These are phyloP conservation scores for Leersia perrieri DNA, from an alignment of 176 grass and related monocot genomes.

Conservation along the genomic window DNA sequence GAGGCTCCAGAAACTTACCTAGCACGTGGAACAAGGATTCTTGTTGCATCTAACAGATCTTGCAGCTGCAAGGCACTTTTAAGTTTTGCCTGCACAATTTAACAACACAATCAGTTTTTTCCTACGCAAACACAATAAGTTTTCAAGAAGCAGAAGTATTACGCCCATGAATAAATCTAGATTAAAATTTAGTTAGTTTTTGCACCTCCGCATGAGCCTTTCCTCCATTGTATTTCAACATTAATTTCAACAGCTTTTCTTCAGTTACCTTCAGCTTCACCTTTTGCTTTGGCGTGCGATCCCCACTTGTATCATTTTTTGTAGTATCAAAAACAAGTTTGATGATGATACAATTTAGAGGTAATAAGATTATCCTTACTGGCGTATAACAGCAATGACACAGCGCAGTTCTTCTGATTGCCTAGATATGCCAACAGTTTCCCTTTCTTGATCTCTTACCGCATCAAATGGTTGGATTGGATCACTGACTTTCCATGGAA, in stretches of 20 bases:
- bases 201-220: constrained; percentile 69
- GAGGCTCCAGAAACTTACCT: constrained; percentile 55
- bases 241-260: constrained; percentile 93
- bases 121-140: constrained; percentile 15
- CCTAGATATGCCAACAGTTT: constrained; percentile 68
- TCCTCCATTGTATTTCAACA: constrained; percentile 97
- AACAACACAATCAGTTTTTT: constrained; percentile 23
- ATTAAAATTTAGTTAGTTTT: not conserved
- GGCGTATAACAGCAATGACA: constrained; percentile 90
- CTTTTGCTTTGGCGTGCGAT: constrained; percentile 98
- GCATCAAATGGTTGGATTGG: constrained; percentile 50
- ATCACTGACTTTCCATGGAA: constrained; percentile 82
- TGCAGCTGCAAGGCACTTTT: constrained; percentile 95
- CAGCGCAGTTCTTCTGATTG: constrained; percentile 91
- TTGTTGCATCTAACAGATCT: constrained; percentile 97
- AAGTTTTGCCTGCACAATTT: constrained; percentile 75
- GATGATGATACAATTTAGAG: constrained; percentile 1
- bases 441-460: constrained; percentile 50
- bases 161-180: constrained; percentile 13
- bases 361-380: constrained; percentile 65
- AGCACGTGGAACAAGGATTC: constrained; percentile 76
- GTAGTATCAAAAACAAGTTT: constrained; percentile 36
- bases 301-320: constrained; percentile 68
- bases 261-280: constrained; percentile 94
- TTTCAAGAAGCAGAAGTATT: constrained; percentile 19